Base-by-base conservation (phyloP, 2,329 filamentous ascomycete species). In the Ophiocordyceps camponoti-leonardi region DNA sequence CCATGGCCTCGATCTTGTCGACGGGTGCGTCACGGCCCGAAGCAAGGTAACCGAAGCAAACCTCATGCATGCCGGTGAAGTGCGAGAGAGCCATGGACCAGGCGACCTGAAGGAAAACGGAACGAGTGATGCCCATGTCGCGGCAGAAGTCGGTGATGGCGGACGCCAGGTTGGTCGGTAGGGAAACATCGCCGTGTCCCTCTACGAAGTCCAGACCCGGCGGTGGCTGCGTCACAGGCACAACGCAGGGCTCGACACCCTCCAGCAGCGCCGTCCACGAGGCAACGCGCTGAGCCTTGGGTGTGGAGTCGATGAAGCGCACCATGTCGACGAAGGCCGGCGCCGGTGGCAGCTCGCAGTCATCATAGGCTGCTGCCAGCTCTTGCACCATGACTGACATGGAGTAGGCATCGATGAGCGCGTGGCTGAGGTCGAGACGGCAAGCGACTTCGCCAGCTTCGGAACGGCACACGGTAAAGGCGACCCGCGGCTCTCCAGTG, bases 21-120 rank as follows among this genome's bases (percentile, higher is more conserved):
- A 77, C 58, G 1, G 69, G 65, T 4, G 68, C 62, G 48, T 77
- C 72, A 14, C 74, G 62, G 2, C 73, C 73, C 0, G 70, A 71
- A 5, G 71, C 56, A 0, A 75, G 63, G 46, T 74, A 71, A 1
- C 73, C 73, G 48, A 76, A 77, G 28, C 67, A 70, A 0, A 75
- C 64, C 39, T 72, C 66, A 2, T 60, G 58, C 0, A 59, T 56
- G 0, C 64, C 64, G 1, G 71, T 71, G 49, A 72, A 73, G 4
- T 57, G 57, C 2, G 66, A 61, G 5, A 77, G 53, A 0, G 72
- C 62, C 19, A 75, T 59, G 1, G 66, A 67, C 73, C 73, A 77
- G 0, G 63, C 63, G 26, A 71, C 61, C 45, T 74, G 70, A 0
- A 77, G 59, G 3, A 75, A 51, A 35, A 65, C 70, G 1, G 72